Evolutionary conservation across 768 basidiomycete genomes (phyloP).

Genomic region (Suillus brevipes): DNA sequence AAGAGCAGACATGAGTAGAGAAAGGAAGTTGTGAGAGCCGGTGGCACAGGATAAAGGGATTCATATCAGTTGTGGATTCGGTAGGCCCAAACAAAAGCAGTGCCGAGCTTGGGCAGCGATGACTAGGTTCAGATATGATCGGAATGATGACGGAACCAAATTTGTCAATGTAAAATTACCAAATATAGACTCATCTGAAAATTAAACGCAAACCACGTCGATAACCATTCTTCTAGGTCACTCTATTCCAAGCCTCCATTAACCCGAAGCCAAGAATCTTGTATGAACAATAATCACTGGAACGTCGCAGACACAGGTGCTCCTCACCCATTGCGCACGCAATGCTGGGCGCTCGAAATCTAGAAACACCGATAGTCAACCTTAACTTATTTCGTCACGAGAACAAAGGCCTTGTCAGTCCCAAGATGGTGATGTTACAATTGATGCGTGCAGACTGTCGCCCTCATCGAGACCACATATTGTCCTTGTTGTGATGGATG

Average conservation of each 20-base stretch:
- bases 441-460: not conserved
- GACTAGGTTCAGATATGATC: conserved; percentile 31
- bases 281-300: not conserved
- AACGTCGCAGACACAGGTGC: no score
- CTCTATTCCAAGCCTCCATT: conserved; percentile 1
- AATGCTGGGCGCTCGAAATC: not conserved
- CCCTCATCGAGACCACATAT: not conserved
- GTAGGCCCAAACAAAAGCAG: conserved; percentile 34
- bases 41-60: conserved; percentile 24
- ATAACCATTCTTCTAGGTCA: not conserved
- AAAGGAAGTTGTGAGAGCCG: conserved; percentile 19
- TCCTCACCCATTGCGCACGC: not conserved
- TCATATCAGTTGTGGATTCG: conserved; percentile 22
- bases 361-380: not conserved
- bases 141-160: conserved; percentile 11
- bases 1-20: conserved; percentile 32
- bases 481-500: no score
- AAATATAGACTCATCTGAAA: not conserved
- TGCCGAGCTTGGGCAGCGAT: conserved; percentile 22
- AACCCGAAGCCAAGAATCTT: not conserved
- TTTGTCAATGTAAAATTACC: not conserved
- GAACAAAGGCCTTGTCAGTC: not conserved
- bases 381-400: not conserved
- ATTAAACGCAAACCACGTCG: not conserved
- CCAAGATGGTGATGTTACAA: not conserved